phyloP scores from a whole-genome alignment of 2,329 filamentous ascomycete genomes.

The Sarocladium strictum region DNA sequence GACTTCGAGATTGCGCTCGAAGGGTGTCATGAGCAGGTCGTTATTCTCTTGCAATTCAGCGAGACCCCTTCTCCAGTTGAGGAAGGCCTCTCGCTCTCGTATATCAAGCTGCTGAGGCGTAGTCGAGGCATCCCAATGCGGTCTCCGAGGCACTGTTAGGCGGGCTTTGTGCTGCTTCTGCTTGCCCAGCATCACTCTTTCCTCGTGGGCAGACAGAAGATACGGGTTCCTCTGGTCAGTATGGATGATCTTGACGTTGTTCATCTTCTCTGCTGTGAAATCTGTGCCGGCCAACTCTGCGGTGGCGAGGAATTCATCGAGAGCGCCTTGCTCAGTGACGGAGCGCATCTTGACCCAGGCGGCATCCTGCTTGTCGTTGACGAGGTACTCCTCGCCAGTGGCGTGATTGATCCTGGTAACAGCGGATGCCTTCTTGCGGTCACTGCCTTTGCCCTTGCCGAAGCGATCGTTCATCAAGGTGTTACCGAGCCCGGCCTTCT shows the following conservation, averaged over 20 bases:
- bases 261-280: conserved; percentile 98
- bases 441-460: conserved; percentile 80
- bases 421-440: conserved; percentile 63
- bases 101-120: conserved; percentile 76
- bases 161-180: conserved; percentile 73
- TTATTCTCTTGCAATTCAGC: conserved; percentile 92
- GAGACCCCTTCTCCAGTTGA: conserved; percentile 84
- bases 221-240: conserved; percentile 95
- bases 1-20: conserved; percentile 94
- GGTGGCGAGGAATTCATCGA: conserved; percentile 94
- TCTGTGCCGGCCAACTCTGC: conserved; percentile 97
- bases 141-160: conserved; percentile 83
- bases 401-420: conserved; percentile 67
- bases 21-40: conserved; percentile 93
- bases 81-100: conserved; percentile 70
- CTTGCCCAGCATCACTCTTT: conserved; percentile 70
- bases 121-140: conserved; percentile 80
- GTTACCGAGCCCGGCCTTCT: conserved; percentile 90
- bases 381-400: conserved; percentile 86
- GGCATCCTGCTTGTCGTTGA: conserved; percentile 84
- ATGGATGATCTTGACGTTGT: conserved; percentile 98
- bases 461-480: conserved; percentile 98
- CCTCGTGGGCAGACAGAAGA: conserved; percentile 77
- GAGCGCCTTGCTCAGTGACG: conserved; percentile 90
- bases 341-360: conserved; percentile 99